These are phyloP conservation scores for Sugiyamaella paludigena DNA, from an alignment of 1,139 yeast genomes.

Conservation along the genomic window DNA sequence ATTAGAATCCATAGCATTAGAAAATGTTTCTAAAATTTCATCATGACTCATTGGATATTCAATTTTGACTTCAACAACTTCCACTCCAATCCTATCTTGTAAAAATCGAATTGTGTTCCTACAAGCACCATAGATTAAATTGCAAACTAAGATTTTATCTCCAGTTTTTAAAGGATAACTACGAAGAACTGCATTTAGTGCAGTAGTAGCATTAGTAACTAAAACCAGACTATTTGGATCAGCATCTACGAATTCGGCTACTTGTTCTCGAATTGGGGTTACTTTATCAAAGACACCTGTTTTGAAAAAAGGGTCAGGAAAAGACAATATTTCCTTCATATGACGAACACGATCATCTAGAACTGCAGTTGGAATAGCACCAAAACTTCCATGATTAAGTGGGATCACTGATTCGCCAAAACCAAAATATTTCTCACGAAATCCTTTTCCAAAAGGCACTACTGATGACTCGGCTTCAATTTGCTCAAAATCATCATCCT, in stretches of 20 bases:
- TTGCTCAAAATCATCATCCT: slow-evolving; percentile 1
- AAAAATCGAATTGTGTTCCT: slow-evolving; percentile 53
- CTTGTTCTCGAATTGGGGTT: slow-evolving; percentile 30
- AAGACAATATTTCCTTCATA: slow-evolving; percentile 15
- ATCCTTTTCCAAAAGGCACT: slow-evolving; percentile 49
- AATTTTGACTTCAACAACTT: slow-evolving; percentile 45
- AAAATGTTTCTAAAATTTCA: slow-evolving; percentile 47
- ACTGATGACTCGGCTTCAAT: neutral
- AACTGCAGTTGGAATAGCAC: slow-evolving; percentile 27
- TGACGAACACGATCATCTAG: slow-evolving; percentile 19
- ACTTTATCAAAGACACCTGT: slow-evolving; percentile 7
- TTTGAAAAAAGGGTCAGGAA: slow-evolving; percentile 21
- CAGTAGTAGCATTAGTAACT: slow-evolving; percentile 60
- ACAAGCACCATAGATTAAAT: slow-evolving; percentile 61
- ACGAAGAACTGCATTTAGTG: slow-evolving; percentile 57
- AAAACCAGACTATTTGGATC: slow-evolving; percentile 48
- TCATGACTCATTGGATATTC: slow-evolving; percentile 51
- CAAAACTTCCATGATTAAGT: slow-evolving; percentile 32
- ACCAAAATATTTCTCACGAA: slow-evolving; percentile 49
- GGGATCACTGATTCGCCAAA: slow-evolving; percentile 25
- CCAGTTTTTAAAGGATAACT: slow-evolving; percentile 52
- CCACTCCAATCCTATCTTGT: slow-evolving; percentile 45
- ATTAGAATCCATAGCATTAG: slow-evolving; percentile 28
- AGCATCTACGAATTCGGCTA: slow-evolving; percentile 46
- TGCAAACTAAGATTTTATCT: slow-evolving; percentile 52